phyloP scores from a whole-genome alignment of 768 basidiomycete genomes.

The Hericium rajendrae region DNA sequence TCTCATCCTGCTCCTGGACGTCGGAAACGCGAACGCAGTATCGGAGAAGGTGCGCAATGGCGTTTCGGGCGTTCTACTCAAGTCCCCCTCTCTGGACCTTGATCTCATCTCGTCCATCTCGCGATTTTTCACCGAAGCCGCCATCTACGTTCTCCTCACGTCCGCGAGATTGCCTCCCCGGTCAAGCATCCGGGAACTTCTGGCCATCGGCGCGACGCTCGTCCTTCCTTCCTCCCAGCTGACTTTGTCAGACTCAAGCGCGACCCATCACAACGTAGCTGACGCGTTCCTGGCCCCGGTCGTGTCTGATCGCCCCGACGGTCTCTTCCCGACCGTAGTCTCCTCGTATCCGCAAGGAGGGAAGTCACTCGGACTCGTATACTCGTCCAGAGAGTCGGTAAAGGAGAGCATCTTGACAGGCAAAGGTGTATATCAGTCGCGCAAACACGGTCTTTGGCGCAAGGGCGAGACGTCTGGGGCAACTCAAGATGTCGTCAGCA shows the following conservation, averaged over 20 bases:
- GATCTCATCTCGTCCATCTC: slow-evolving; percentile 74
- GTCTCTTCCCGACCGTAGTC: slow-evolving; percentile 88
- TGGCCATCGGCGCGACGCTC: slow-evolving; percentile 48
- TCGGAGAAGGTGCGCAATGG: slow-evolving; percentile 64
- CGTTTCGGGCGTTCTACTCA: slow-evolving; percentile 74
- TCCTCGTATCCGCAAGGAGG: slow-evolving; percentile 59
- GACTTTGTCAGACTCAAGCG: slow-evolving; percentile 44
- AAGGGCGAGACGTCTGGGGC: slow-evolving; percentile 97
- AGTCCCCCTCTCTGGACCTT: slow-evolving; percentile 59
- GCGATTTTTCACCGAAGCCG: slow-evolving; percentile 55
- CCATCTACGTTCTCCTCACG: slow-evolving; percentile 51
- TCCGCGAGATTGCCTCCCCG: slow-evolving; percentile 43
- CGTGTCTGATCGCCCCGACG: slow-evolving; percentile 80
- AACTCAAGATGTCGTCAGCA: slow-evolving; percentile 76
- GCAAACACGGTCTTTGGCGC: slow-evolving; percentile 92
- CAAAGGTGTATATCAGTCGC: slow-evolving; percentile 91
- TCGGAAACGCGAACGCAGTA: slow-evolving; percentile 62
- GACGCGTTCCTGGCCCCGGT: slow-evolving; percentile 83
- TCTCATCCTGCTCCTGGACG: slow-evolving; percentile 68
- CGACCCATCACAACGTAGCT: slow-evolving; percentile 56
- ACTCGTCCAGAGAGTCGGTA: slow-evolving; percentile 84
- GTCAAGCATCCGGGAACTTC: slow-evolving; percentile 51
- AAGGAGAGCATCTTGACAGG: slow-evolving; percentile 81
- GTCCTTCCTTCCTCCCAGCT: slow-evolving; percentile 69
- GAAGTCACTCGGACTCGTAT: slow-evolving; percentile 83